Percentiles rank a stretch among this genome's conserved stretches.
Conservation (phyloP, 805 yeast genomes). For the Sugiyamaella lignohabitans region DNA sequence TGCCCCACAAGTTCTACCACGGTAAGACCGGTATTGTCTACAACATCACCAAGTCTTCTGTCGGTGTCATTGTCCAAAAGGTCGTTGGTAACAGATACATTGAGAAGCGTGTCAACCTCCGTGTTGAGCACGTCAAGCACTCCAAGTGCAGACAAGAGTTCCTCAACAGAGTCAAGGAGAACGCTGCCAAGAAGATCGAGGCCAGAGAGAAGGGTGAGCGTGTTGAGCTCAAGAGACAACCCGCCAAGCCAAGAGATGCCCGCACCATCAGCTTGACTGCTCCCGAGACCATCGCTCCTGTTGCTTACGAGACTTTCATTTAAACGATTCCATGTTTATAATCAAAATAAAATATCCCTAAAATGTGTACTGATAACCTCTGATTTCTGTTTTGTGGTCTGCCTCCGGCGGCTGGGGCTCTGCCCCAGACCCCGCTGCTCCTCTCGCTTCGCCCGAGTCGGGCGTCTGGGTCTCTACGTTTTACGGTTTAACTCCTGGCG, state of each 20-base stretch:
- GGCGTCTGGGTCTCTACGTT: too few species aligned
- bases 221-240: constrained; percentile 94
- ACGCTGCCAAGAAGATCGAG: constrained; percentile 88
- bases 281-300: constrained; percentile 98
- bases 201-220: constrained; percentile 92
- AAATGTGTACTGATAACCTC: too few species aligned
- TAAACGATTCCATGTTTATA: constrained; percentile 40
- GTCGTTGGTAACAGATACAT: constrained; percentile 98
- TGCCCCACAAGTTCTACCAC: constrained; percentile 99
- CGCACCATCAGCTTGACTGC: constrained; percentile 75
- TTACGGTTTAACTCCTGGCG: too few species aligned
- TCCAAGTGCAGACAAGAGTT: constrained; percentile 99
- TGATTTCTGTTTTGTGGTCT: too few species aligned
- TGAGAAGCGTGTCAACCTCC: constrained; percentile 97
- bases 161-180: constrained; percentile 95
- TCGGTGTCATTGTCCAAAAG: constrained; percentile 98
- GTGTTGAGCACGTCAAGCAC: constrained; percentile 99
- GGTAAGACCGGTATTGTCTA: constrained; percentile 99
- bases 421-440: too few species aligned
- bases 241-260: constrained; percentile 94
- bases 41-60: constrained; percentile 98
- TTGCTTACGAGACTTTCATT: constrained; percentile 99
- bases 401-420: too few species aligned
- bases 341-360: too few species aligned
- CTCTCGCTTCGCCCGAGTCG: too few species aligned